Base-by-base conservation (phyloP, 768 basidiomycete genomes). In the Suillus americanus region DNA sequence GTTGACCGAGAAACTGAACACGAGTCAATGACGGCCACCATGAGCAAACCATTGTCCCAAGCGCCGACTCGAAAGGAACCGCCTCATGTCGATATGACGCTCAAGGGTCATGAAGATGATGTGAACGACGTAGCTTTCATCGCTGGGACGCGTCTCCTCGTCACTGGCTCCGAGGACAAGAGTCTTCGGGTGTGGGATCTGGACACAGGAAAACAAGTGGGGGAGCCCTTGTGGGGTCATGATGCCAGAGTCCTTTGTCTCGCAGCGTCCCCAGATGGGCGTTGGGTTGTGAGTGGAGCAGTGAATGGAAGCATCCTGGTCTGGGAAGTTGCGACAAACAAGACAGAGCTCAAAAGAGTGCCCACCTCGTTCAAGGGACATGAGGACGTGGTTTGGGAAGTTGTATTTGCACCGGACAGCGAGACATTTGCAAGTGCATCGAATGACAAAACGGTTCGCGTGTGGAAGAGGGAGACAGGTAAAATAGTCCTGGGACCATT, bases 41-140 rank as follows among this genome's bases (percentile, higher is more conserved):
- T 10, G 3, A 2, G 23, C 51, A 8, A 30, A 18, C 9, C 28
- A 53, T 53, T 18, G 0, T 14, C 51, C 3, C 16, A 30, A 18
- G 51, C 3, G 60, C 65, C n/a, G 46, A 62, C 14, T 59, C 55
- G 23, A 70, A 72, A 35, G 45, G 45, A 3, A 65, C 50, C 7
- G 38, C 67, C 25, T 38, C 14, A 12, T 45, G 25, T 48, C 18
- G 7, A 46, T 28, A 10, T 46, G 25, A 28, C 28, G 7, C 8
- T 33, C 7, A 23, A 48, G 23, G 46, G 46, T 23, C 46, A 48
- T 23, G 7, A 48, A 48, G 23, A 13, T 5, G 0, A 0, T 12
- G 23, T 23, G 0, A 5, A 0, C 5, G 23, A 2, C 12, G 23
- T 48, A 23, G 46, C 46, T 48, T 48, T 48, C 13, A 48, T 48